These are phyloP conservation scores for Aspergillus ellipticus DNA, from an alignment of 495 filamentous ascomycete genomes.

Conservation along the genomic window DNA sequence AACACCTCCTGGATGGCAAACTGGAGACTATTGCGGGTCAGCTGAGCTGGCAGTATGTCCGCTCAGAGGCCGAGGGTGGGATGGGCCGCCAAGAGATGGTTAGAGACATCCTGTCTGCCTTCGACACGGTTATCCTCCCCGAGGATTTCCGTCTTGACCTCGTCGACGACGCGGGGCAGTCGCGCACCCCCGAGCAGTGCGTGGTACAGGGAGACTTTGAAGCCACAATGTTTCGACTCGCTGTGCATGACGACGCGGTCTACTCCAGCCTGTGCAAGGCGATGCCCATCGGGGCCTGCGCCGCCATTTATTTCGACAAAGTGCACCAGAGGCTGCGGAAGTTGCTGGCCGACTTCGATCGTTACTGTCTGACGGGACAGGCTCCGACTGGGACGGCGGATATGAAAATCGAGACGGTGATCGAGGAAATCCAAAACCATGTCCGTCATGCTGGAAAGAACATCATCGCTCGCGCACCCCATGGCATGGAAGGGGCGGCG, in stretches of 20 bases:
- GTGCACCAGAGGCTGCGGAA: slow-evolving; percentile 32
- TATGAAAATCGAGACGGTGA: slow-evolving; percentile 33
- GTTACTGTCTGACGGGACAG: slow-evolving; percentile 38
- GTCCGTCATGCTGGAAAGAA: slow-evolving; percentile 37
- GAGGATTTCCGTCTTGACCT: slow-evolving; percentile 45
- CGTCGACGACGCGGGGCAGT: slow-evolving; percentile 14
- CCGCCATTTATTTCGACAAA: slow-evolving; percentile 48
- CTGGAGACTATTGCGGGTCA: slow-evolving; percentile 35
- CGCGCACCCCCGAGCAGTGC: slow-evolving; percentile 38
- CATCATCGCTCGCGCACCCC: slow-evolving; percentile 31
- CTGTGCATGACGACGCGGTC: slow-evolving; percentile 44
- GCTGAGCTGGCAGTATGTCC: slow-evolving; percentile 37
- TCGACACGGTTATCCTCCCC: slow-evolving; percentile 38
- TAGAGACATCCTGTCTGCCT: slow-evolving; percentile 49
- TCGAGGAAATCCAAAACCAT: slow-evolving; percentile 29
- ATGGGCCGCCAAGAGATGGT: slow-evolving; percentile 41
- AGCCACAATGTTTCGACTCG: slow-evolving; percentile 49
- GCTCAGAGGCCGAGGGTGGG: slow-evolving; percentile 24
- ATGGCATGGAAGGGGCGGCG: slow-evolving; percentile 36
- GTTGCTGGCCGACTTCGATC: slow-evolving; percentile 40
- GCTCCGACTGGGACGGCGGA: slow-evolving; percentile 11
- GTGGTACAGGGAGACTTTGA: slow-evolving; percentile 49
- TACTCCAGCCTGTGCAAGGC: slow-evolving; percentile 44
- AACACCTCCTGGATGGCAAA: slow-evolving; percentile 36
- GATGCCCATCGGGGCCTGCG: slow-evolving; percentile 44